Evolutionary conservation across 805 yeast genomes (phyloP).

Genomic region (Grigorovia yakushimaensis): DNA sequence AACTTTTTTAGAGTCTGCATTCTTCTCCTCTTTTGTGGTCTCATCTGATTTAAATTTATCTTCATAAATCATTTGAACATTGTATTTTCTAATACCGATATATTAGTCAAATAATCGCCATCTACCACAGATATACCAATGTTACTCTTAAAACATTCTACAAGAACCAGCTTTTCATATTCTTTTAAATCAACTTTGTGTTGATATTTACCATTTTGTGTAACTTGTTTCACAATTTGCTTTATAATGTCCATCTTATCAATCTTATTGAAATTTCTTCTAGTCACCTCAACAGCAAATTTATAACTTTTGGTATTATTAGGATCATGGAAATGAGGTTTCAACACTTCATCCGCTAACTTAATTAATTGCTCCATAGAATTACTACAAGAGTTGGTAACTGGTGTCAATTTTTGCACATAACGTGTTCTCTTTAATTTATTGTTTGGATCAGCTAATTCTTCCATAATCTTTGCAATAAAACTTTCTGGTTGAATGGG

Average conservation of each 20-base stretch:
- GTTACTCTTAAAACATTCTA: conserved; percentile 82
- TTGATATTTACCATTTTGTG: conserved; percentile 44
- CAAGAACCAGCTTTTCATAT: conserved; percentile 67
- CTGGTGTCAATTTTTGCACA: conserved; percentile 73
- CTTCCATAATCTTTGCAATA: conserved; percentile 54
- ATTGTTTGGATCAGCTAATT: conserved; percentile 38
- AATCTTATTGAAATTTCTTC: conserved; percentile 68
- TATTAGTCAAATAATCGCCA: conserved; percentile 40
- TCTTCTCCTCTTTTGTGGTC: neutral
- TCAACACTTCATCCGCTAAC: conserved; percentile 49
- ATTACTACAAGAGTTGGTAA: conserved; percentile 65
- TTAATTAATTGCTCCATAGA: conserved; percentile 55
- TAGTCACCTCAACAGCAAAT: conserved; percentile 75
- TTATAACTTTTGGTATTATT: conserved; percentile 26
- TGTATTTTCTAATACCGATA: conserved; percentile 62
- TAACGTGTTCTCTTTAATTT: conserved; percentile 51
- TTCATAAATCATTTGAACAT: conserved; percentile 71
- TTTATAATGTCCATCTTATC: conserved; percentile 66
- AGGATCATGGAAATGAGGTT: conserved; percentile 54
- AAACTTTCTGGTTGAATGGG: conserved; percentile 74
- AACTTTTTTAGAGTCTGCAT: neutral
- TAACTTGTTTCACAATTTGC: conserved; percentile 62
- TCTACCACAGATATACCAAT: conserved; percentile 81
- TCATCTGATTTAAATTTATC: conserved; percentile 21
- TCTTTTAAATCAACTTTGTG: conserved; percentile 74